These are phyloP conservation scores for Dissophora globulifera DNA, from an alignment of 192 early-diverging fungal species.

Conservation along the genomic window DNA sequence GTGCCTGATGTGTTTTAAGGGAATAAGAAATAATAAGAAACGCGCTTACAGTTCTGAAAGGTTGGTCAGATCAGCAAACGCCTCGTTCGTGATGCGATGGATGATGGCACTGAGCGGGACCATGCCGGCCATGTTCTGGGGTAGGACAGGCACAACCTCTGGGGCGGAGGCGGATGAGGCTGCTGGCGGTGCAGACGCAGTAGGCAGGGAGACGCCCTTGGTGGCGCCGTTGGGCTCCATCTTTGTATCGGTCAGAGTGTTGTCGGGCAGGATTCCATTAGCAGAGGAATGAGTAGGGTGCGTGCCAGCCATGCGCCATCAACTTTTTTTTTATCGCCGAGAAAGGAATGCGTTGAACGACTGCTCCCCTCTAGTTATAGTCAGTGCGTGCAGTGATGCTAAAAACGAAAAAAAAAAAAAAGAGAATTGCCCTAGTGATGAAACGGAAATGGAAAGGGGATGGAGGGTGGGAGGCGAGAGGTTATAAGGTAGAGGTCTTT, in stretches of 20 bases:
- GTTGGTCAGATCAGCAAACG: constrained; percentile 74
- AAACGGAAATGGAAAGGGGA: no score
- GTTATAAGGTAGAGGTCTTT: no score
- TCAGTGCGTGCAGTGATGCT: no score
- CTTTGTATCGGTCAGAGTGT: constrained; percentile 20
- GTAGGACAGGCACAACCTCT: constrained; percentile 53
- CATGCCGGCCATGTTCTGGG: constrained; percentile 71
- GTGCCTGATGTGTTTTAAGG: neutral
- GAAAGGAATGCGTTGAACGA: no score
- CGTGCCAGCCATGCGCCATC: constrained; percentile 47
- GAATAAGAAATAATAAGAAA: neutral
- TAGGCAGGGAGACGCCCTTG: constrained; percentile 13
- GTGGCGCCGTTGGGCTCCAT: constrained; percentile 36
- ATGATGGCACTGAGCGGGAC: constrained; percentile 68
- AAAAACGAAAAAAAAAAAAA: no score
- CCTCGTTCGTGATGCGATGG: constrained; percentile 69
- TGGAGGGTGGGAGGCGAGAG: no score
- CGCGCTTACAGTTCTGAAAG: constrained; percentile 70
- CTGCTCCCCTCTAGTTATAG: no score
- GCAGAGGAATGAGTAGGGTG: constrained; percentile 26
- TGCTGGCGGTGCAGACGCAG: neutral
- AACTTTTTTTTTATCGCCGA: constrained; percentile 12
- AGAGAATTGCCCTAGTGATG: no score
- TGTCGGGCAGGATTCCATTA: constrained; percentile 17
- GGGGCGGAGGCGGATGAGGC: constrained; percentile 9